Base-by-base conservation (phyloP, 495 filamentous ascomycete species). In the Aspergillus kassunensis region DNA sequence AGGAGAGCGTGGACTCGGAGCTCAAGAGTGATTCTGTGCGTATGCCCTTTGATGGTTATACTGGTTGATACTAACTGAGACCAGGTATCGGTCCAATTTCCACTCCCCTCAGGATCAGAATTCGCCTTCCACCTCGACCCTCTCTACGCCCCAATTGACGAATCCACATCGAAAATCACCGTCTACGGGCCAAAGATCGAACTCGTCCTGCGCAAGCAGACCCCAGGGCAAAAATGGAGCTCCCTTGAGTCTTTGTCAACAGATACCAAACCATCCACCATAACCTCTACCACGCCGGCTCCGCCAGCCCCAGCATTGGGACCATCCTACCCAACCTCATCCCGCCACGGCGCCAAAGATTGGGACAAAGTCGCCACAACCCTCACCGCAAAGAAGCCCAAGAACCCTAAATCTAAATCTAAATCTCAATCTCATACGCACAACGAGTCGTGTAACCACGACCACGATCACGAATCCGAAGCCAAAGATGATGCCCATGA, bases 301-400 rank as follows among this genome's bases (percentile, higher is more conserved):
- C 58, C 59, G 37, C 49, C 64, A 27, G 54, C 42, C 16, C 24
- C 42, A 8, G 46, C 55, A 3, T 12, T 63, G 2, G 75, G 61
- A 3, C 90, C 89, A 0, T 69, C 78, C 0, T 97, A 98, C 66
- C 93, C 93, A 2, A 95, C 91, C 0, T 97, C 92, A 24, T 95
- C 91, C 13, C 84, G 83, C 43, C 74, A 71, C 1, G 93, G 92
- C 5, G 80, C 87, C 2, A 96, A 96, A 73, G 77, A 98, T 65
- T 97, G 93, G 93, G 95, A 98, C 59, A 88, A 89, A 55, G 40
- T 96, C 4, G 84, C 78, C 2, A 66, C 72, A 6, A 75, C 80
- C 0, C 70, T 86, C 10, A 77, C 78, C 1, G 70, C 67, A 25
- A 79, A 77, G 60, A 70, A 71, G 8, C 58, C 64, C 49, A 56